Conservation (phyloP, 164 flowering plant genomes). For the Tinospora cordifolia region DNA sequence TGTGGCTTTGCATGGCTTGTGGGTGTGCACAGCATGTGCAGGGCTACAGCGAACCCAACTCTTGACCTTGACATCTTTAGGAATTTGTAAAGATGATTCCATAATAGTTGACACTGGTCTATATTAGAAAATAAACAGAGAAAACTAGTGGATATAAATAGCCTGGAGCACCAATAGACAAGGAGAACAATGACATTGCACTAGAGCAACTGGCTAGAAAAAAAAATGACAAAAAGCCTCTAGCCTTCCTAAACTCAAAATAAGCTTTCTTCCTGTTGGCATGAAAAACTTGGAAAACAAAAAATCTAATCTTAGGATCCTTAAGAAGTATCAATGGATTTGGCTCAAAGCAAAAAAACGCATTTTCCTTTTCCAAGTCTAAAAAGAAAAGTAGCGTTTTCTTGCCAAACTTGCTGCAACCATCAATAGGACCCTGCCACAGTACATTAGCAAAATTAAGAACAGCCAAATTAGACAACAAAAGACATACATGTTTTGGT, state of each 20-base stretch:
- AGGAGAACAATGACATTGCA: not conserved
- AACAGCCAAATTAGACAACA: conserved; percentile 10
- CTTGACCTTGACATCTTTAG: no score
- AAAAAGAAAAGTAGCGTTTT: conserved; percentile 12
- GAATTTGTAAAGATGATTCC: no score
- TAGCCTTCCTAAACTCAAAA: not conserved
- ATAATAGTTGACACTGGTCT: no score
- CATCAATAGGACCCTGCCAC: conserved; percentile 7
- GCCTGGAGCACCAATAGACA: not conserved
- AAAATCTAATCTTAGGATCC: not conserved
- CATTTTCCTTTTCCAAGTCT: conserved; percentile 1
- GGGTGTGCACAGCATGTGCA: no score
- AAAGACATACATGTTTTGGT: conserved; percentile 67
- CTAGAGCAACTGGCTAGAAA: not conserved
- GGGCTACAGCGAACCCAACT: no score
- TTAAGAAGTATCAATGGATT: not conserved
- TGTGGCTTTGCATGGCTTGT: no score
- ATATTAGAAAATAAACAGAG: no score
- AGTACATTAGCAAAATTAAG: conserved; percentile 8
- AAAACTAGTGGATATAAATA: no score
- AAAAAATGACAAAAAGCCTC: not conserved
- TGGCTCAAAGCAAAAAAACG: conserved; percentile 11
- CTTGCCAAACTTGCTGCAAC: conserved; percentile 18
- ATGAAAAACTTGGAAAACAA: not conserved
- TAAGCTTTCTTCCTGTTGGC: not conserved